Conservation (phyloP, 768 basidiomycete genomes). For the Pulveroboletus sp. region DNA sequence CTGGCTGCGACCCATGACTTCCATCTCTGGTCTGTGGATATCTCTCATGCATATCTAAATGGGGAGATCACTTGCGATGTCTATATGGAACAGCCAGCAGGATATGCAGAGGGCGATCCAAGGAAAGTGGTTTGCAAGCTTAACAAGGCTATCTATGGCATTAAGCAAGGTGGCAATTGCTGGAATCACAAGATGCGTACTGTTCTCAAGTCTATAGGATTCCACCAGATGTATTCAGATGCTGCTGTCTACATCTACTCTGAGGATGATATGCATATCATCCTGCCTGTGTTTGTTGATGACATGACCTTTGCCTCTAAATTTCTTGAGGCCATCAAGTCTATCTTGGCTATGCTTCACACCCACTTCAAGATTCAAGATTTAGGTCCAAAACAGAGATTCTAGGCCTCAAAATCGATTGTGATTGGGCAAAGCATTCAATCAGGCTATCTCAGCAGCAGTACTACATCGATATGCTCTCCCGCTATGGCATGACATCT, state of each 20-base stretch:
- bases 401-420: neutral
- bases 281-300: neutral
- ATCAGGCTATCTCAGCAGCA: no score
- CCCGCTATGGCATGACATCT: neutral
- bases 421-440: no score
- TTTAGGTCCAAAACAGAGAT: neutral
- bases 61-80: constrained; percentile 11
- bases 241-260: neutral
- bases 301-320: neutral
- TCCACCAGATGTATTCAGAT: neutral
- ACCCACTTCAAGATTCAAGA: neutral
- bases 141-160: neutral
- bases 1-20: constrained; percentile 28
- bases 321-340: neutral
- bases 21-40: constrained; percentile 13
- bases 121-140: no score
- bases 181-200: neutral
- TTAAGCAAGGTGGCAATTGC: neutral
- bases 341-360: no score
- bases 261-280: neutral
- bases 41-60: constrained; percentile 19
- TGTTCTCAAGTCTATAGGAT: neutral
- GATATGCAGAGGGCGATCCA: neutral
- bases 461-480: no score
- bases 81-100: neutral